Evolutionary conservation across 805 yeast species (phyloP).

Genomic region (Cyberlindnera euphorbiiphila): DNA sequence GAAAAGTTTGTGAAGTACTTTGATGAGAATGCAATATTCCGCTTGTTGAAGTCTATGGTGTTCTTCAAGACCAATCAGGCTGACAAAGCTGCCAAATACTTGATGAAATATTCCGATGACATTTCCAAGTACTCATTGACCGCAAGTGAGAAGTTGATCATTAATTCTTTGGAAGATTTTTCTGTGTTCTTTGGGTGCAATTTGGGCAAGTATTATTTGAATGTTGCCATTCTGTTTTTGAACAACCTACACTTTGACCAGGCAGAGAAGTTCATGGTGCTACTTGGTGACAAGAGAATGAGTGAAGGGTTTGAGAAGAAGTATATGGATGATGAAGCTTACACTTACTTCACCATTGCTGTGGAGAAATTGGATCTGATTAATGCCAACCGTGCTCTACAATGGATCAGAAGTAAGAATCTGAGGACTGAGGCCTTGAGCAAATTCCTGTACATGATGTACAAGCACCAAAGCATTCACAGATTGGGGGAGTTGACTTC

Average conservation of each 20-base stretch:
- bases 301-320: slow-evolving; percentile 23
- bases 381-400: slow-evolving; percentile 34
- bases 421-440: slow-evolving; percentile 26
- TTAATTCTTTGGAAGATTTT: slow-evolving; percentile 24
- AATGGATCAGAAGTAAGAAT: slow-evolving; percentile 18
- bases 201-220: slow-evolving; percentile 35
- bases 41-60: slow-evolving; percentile 22
- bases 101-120: slow-evolving; percentile 27
- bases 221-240: slow-evolving; percentile 36
- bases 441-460: slow-evolving; percentile 36
- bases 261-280: slow-evolving; percentile 35
- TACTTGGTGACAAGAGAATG: slow-evolving; percentile 22
- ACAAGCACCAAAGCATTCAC: slow-evolving; percentile 37
- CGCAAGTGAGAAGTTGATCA: slow-evolving; percentile 21
- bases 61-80: slow-evolving; percentile 27
- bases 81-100: slow-evolving; percentile 29
- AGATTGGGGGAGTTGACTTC: slow-evolving; percentile 41
- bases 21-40: slow-evolving; percentile 18
- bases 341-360: slow-evolving; percentile 27
- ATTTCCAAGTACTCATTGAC: slow-evolving; percentile 27
- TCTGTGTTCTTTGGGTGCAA: slow-evolving; percentile 29
- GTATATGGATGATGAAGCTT: slow-evolving; percentile 21
- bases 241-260: slow-evolving; percentile 27
- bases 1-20: slow-evolving; percentile 18
- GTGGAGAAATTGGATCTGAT: slow-evolving; percentile 30